Percentiles rank a stretch among this genome's conserved stretches.
Evolutionary conservation across 352 stramenopile species (phyloP).

Genomic region (Phytopythium aichiense): DNA sequence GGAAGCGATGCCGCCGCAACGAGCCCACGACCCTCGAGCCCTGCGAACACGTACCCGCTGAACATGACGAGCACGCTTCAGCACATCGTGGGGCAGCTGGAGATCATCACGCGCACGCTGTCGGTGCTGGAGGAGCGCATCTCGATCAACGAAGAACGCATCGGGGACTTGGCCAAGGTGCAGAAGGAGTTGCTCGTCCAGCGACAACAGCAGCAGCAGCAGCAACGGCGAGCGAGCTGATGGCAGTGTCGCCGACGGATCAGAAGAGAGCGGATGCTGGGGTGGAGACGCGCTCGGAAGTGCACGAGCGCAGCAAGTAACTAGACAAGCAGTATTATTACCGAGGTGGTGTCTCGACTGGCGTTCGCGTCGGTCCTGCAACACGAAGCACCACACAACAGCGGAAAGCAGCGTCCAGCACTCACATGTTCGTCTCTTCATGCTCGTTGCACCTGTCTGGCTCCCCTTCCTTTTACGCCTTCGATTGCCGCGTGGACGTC

Average conservation of each 20-base stretch:
- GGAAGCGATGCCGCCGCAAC: background rate
- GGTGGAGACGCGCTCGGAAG: background rate
- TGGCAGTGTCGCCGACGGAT: background rate
- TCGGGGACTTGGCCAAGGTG: conserved; percentile 52
- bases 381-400: background rate
- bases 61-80: conserved; percentile 63
- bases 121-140: conserved; percentile 82
- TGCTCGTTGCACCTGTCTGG: background rate
- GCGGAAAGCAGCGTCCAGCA: background rate
- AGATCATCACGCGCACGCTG: conserved; percentile 86
- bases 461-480: background rate
- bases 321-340: conserved; percentile 2
- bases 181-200: conserved; percentile 56
- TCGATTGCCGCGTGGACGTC: background rate
- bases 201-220: conserved; percentile 34
- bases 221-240: conserved; percentile 3
- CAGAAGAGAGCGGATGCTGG: background rate
- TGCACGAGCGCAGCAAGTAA: background rate
- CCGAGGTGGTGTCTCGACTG: background rate
- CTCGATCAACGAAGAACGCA: conserved; percentile 79
- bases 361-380: background rate
- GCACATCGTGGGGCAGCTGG: conserved; percentile 87
- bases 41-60: conserved; percentile 11
- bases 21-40: background rate
- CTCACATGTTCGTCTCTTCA: background rate